Percentiles rank a stretch among this genome's conserved stretches.
phyloP scores from a whole-genome alignment of 345 rosid genomes.

The Erucastrum elatum region DNA sequence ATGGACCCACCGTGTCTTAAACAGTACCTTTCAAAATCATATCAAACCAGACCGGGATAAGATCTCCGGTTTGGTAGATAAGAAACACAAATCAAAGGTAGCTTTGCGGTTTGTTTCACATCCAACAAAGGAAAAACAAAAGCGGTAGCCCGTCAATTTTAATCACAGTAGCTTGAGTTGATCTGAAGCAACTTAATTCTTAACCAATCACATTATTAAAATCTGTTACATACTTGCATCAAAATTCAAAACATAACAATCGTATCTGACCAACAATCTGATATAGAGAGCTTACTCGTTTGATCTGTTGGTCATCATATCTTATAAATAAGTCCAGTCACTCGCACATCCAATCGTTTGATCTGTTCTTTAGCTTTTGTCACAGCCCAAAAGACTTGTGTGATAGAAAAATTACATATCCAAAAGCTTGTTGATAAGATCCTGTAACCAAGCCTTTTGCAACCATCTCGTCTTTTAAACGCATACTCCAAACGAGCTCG shows the following conservation, averaged over 20 bases:
- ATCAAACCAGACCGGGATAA: not conserved
- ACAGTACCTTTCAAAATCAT: not conserved
- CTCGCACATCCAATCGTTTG: conserved; percentile 1
- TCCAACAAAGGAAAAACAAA: not conserved
- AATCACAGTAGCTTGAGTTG: conserved; percentile 30
- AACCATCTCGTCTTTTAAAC: no score
- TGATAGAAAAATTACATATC: not conserved
- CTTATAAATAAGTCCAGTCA: conserved; percentile 12
- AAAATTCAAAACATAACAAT: not conserved
- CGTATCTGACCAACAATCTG: conserved; percentile 1
- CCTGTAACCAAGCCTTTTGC: conserved; percentile 36
- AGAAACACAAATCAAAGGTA: conserved; percentile 32
- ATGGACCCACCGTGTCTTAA: conserved; percentile 22
- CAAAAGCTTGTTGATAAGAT: not conserved
- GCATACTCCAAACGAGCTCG: no score
- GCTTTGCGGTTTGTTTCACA: conserved; percentile 29
- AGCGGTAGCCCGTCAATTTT: conserved; percentile 28
- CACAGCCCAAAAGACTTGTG: not conserved
- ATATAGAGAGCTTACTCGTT: conserved; percentile 10
- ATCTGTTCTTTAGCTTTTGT: not conserved
- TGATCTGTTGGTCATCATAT: conserved; percentile 25
- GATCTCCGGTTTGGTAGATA: conserved; percentile 22
- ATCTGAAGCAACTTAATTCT: conserved; percentile 21
- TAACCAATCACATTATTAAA: conserved; percentile 9
- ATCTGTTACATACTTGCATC: not conserved